A percentile compares a stretch with the other conserved stretches of the same genome.
These are phyloP conservation scores for Phaeosphaeriaceae sp. DNA, from an alignment of 2,329 filamentous ascomycete species.

Conservation along the genomic window DNA sequence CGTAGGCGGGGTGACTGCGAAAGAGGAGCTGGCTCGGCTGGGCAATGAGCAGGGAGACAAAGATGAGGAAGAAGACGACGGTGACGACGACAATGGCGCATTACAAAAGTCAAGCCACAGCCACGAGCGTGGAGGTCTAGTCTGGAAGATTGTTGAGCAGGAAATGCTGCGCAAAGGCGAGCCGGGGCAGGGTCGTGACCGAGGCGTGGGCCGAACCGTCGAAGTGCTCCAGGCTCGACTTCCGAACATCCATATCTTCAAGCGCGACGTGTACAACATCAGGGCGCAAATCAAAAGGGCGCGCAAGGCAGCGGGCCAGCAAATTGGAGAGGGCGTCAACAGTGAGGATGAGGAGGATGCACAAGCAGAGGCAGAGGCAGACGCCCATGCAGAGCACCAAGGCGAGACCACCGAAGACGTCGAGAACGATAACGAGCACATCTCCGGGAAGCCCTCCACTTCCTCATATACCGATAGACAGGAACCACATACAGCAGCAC, in stretches of 20 bases:
- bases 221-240: conserved; percentile 36
- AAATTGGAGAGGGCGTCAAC: conserved; percentile 29
- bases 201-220: conserved; percentile 41
- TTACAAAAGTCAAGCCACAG: conserved; percentile 24
- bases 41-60: conserved; percentile 6
- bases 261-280: conserved; percentile 47
- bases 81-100: conserved; percentile 1
- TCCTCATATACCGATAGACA: conserved; percentile 7
- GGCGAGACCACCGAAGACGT: not conserved
- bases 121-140: conserved; percentile 36
- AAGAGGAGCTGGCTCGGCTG: conserved; percentile 31
- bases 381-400: not conserved
- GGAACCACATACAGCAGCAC: not conserved
- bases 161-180: conserved; percentile 41
- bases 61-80: conserved; percentile 8
- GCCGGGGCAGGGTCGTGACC: conserved; percentile 35
- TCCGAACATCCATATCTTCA: conserved; percentile 44
- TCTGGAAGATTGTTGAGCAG: conserved; percentile 45
- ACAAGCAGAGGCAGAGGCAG: conserved; percentile 1
- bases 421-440: not conserved
- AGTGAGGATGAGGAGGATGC: conserved; percentile 22
- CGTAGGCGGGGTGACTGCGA: conserved; percentile 40
- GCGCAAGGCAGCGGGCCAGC: conserved; percentile 36
- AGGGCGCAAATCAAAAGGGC: conserved; percentile 43
- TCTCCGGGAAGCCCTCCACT: not conserved